These are phyloP conservation scores for Sisymbrium irio DNA, from an alignment of 345 rosid genomes.

Conservation along the genomic window DNA sequence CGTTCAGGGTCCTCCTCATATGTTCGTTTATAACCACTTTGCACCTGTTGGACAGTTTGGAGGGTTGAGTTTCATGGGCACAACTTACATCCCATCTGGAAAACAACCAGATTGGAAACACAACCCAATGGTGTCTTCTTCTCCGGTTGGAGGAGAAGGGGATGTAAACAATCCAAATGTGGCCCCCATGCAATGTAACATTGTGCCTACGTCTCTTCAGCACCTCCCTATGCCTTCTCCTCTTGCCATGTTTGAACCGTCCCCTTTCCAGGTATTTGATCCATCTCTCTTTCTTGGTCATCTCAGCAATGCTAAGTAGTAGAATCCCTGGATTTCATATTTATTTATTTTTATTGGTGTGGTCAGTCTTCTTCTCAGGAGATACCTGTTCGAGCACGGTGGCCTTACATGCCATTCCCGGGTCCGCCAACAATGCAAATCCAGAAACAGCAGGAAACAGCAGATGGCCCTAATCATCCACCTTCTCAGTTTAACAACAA, in stretches of 20 bases:
- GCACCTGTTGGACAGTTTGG: constrained; percentile 98
- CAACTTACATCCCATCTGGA: constrained; percentile 84
- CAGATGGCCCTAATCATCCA: constrained; percentile 36
- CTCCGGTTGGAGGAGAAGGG: constrained; percentile 58
- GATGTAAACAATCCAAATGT: constrained; percentile 56
- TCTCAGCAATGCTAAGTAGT: constrained; percentile 20
- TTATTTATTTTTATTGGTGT: neutral
- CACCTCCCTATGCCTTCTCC: constrained; percentile 89
- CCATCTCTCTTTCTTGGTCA: neutral
- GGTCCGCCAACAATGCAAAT: constrained; percentile 54
- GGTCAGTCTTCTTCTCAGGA: constrained; percentile 72
- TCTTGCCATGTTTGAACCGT: constrained; percentile 84
- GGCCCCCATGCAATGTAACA: constrained; percentile 61
- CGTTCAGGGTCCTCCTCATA: constrained; percentile 90
- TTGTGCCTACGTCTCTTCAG: constrained; percentile 64
- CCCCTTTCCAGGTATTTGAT: constrained; percentile 83
- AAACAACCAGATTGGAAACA: constrained; percentile 97
- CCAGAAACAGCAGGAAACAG: constrained; percentile 61
- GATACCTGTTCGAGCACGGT: constrained; percentile 68
- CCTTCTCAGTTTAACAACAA: constrained; percentile 56
- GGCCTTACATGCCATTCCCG: constrained; percentile 72
- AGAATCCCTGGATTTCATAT: constrained; percentile 4
- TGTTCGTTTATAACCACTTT: constrained; percentile 96
- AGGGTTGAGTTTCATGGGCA: constrained; percentile 95
- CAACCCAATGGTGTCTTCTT: constrained; percentile 55